These are phyloP conservation scores for Vicia faba DNA, from an alignment of 306 rosid species.

Conservation along the genomic window DNA sequence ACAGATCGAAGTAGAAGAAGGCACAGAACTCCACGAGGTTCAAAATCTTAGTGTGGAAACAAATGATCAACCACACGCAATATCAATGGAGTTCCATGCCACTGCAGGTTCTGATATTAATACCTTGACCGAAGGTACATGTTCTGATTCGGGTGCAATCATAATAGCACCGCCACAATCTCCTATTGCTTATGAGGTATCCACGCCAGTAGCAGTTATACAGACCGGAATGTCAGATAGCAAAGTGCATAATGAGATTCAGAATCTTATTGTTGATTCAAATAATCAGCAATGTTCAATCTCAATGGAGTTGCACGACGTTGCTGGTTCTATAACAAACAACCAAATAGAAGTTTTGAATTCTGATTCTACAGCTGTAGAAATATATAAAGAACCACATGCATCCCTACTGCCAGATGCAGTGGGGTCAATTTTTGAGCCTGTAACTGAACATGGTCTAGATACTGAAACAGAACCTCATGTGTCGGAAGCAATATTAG, in stretches of 20 bases:
- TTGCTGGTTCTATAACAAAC: neutral
- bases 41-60: neutral
- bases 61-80: constrained; percentile 16
- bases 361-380: neutral
- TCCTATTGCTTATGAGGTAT: neutral
- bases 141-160: neutral
- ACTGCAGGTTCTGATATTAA: neutral
- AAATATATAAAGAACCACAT: neutral
- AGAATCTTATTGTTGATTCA: neutral
- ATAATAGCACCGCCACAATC: neutral
- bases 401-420: neutral
- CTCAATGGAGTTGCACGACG: constrained; percentile 5
- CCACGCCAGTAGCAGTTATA: neutral
- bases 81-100: neutral
- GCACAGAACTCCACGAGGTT: neutral
- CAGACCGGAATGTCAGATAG: neutral
- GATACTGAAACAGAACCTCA: neutral
- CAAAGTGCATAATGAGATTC: constrained; percentile 9
- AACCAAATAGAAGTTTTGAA: neutral
- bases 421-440: constrained; percentile 19
- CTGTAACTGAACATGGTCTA: constrained; percentile 13
- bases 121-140: neutral
- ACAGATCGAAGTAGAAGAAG: neutral
- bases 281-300: neutral
- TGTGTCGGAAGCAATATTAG: neutral